Base-by-base conservation (phyloP, 352 stramenopile genomes). In the Globisporangium recalcitrans region DNA sequence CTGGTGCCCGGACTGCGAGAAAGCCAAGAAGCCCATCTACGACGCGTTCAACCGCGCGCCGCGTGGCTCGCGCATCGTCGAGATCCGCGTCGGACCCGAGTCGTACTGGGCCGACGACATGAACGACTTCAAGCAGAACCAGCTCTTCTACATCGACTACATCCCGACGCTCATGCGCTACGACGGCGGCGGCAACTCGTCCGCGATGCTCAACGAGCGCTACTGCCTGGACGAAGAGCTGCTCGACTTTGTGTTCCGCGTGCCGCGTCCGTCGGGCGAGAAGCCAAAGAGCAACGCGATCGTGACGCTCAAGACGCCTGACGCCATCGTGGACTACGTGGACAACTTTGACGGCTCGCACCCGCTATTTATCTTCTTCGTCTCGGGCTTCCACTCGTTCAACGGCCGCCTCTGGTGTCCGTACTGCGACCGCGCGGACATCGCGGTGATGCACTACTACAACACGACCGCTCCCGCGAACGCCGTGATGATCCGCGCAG, bases 101-200 rank as follows among this genome's bases (percentile, higher is more conserved):
- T 59, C 60, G 3, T 78, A 88, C 31, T 93, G 84, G 84, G 80
- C 82, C 64, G 72, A 93, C 64, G 65, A 88, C 55, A 76, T 77
- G 63, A 93, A 93, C 49, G 67, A 75, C 29, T 93, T 93, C 62
- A 70, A 74, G 26, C 81, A 91, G 67, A 90, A 91, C 59, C 78
- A 90, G 63, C 68, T 90, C 36, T 90, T 93, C 60, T 91, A 91
- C 68, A 90, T 93, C 34, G 80, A 90, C 71, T 87, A 87, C 38
- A 73, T 93, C 51, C 84, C 84, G 34, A 80, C 84, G 27, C 58
- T 93, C 19, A 82, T 93, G 56, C 71, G 78, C n/a, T 93, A 93
- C 70, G 80, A 91, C 5, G 84, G 84, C 46, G 70, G 75, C 48
- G 80, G 82, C 19, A 90, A 90, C 58, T 88, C 84, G 53, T 87